Evolutionary conservation across 2,329 filamentous ascomycete genomes (phyloP).

Genomic region (Ophiocordyceps camponoti-saundersi): DNA sequence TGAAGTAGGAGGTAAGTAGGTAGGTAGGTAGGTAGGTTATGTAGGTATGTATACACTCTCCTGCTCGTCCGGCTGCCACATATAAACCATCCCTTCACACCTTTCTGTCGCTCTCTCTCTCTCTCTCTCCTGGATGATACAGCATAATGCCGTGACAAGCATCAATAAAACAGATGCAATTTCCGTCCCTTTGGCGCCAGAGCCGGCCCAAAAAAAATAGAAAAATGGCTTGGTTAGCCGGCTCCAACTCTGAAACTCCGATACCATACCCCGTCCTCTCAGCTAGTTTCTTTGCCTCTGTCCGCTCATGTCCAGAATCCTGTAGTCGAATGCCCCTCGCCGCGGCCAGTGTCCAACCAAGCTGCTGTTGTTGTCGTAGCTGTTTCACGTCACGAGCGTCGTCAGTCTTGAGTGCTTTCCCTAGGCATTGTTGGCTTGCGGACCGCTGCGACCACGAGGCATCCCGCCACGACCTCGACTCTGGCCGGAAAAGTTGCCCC

Average conservation of each 20-base stretch:
- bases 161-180: constrained; percentile 6
- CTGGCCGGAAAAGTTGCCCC: constrained; percentile 53
- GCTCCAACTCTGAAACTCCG: constrained; percentile 13
- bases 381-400: not conserved
- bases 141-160: constrained; percentile 6
- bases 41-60: not conserved
- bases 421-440: constrained; percentile 36
- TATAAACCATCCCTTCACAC: not conserved
- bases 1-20: too few relatives aligned
- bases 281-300: not conserved
- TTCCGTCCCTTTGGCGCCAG: constrained; percentile 5
- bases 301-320: not conserved
- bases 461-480: constrained; percentile 49
- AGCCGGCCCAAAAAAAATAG: constrained; percentile 6
- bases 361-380: not conserved
- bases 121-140: constrained; percentile 1
- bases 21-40: too few relatives aligned
- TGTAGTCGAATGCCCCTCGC: not conserved
- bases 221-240: constrained; percentile 10
- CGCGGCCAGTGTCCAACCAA: not conserved
- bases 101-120: not conserved
- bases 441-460: constrained; percentile 45
- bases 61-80: not conserved
- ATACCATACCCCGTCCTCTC: not conserved
- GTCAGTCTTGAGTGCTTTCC: constrained; percentile 1